phyloP scores from a whole-genome alignment of 495 filamentous ascomycete species.

The Entonaema liquescens region DNA sequence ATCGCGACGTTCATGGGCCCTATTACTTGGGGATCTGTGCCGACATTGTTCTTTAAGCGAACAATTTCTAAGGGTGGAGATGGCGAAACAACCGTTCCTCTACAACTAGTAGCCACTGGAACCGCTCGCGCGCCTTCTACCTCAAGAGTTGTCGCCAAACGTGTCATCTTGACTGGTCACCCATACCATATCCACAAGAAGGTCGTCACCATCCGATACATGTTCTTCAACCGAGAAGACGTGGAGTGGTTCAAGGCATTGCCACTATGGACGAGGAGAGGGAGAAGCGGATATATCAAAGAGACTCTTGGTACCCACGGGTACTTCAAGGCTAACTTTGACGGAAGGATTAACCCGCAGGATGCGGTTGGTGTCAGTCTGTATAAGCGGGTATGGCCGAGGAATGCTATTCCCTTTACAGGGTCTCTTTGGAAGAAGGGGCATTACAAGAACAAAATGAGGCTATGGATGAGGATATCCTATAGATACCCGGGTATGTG shows the following conservation, averaged over 20 bases:
- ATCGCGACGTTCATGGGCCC: conserved; percentile 91
- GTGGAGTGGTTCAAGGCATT: conserved; percentile 96
- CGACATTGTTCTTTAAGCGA: conserved; percentile 83
- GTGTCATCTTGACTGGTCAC: conserved; percentile 92
- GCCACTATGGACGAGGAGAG: conserved; percentile 91
- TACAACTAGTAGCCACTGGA: conserved; percentile 83
- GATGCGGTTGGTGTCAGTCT: conserved; percentile 91
- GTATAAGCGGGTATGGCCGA: conserved; percentile 93
- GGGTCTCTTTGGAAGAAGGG: conserved; percentile 49
- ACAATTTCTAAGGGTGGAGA: conserved; percentile 47
- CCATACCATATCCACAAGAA: conserved; percentile 98
- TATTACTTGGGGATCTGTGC: conserved; percentile 90
- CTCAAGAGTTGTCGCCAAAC: conserved; percentile 86
- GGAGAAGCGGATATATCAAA: conserved; percentile 88
- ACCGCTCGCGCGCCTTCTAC: conserved; percentile 83
- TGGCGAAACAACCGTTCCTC: conserved; percentile 42
- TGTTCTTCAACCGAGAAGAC: conserved; percentile 98
- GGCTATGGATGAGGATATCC: conserved; percentile 54
- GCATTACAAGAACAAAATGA: conserved; percentile 35
- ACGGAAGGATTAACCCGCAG: conserved; percentile 92
- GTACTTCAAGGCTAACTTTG: conserved; percentile 99
- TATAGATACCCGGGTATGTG: conserved; percentile 21
- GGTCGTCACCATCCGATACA: conserved; percentile 94
- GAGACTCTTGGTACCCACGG: conserved; percentile 95
- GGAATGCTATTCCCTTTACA: conserved; percentile 65